phyloP scores from a whole-genome alignment of 768 basidiomycete genomes.

The Lentinus tigrinus region DNA sequence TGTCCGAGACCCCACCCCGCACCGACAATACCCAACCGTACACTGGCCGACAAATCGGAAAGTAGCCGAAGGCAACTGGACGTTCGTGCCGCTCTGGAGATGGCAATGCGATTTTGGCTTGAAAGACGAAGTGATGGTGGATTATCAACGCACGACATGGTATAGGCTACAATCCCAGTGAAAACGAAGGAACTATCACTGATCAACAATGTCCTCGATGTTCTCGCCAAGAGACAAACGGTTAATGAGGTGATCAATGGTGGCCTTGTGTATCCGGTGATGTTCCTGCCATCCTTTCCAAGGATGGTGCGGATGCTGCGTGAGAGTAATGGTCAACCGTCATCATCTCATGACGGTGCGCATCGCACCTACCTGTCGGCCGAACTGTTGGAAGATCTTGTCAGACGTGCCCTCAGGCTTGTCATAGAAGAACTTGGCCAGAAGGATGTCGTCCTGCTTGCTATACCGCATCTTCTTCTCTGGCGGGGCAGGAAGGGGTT shows the following conservation, averaged over 20 bases:
- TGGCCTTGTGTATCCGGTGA: constrained; percentile 82
- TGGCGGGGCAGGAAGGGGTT: constrained; percentile 70
- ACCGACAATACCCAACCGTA: no score
- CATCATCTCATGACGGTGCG: not conserved
- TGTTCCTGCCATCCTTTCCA: constrained; percentile 97
- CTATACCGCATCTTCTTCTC: constrained; percentile 91
- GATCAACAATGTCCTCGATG: constrained; percentile 34
- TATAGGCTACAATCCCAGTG: not conserved
- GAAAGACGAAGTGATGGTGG: no score
- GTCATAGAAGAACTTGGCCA: constrained; percentile 70
- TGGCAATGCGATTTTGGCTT: no score
- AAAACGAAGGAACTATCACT: not conserved
- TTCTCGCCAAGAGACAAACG: constrained; percentile 58
- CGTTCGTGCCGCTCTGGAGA: not conserved
- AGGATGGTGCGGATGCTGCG: constrained; percentile 81
- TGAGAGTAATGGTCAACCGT: not conserved
- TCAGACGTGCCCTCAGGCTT: constrained; percentile 83
- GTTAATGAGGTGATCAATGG: constrained; percentile 78
- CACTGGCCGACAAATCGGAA: no score
- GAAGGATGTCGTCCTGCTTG: constrained; percentile 71
- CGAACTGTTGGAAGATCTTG: constrained; percentile 82
- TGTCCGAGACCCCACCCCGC: no score
- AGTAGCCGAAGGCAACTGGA: not conserved
- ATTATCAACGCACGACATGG: no score
- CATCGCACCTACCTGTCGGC: constrained; percentile 50